Evolutionary conservation across 441 rosid species (phyloP).

Genomic region (Geranium incanum): DNA sequence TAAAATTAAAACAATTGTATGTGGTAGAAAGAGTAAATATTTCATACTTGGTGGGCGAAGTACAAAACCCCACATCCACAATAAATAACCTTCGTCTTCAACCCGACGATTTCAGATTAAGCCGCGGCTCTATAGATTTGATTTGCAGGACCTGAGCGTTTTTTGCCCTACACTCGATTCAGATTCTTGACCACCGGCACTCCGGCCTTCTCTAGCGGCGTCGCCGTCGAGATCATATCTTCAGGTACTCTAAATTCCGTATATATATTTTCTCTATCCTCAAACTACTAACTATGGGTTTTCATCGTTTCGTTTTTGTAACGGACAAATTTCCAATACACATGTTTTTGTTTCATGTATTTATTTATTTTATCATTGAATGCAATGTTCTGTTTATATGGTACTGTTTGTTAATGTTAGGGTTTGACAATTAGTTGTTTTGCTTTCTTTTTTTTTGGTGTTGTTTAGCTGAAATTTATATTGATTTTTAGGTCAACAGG

Average conservation of each 20-base stretch:
- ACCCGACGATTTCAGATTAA: too few relatives aligned
- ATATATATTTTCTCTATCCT: too few relatives aligned
- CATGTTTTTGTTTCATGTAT: background rate
- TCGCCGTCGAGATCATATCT: background rate
- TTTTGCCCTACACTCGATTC: too few relatives aligned
- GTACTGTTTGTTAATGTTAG: background rate
- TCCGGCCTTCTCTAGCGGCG: too few relatives aligned
- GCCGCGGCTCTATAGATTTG: too few relatives aligned
- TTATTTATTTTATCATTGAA: background rate
- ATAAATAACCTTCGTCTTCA: too few relatives aligned
- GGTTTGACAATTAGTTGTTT: background rate
- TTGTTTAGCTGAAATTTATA: background rate
- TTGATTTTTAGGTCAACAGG: background rate
- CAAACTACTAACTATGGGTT: background rate
- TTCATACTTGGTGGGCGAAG: too few relatives aligned
- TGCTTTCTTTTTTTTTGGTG: background rate
- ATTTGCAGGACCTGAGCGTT: too few relatives aligned
- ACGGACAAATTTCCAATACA: background rate
- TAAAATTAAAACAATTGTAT: too few relatives aligned
- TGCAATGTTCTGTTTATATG: background rate
- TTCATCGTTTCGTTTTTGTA: background rate
- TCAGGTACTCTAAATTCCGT: background rate
- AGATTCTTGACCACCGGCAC: too few relatives aligned
- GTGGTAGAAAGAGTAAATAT: too few relatives aligned
- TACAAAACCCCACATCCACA: too few relatives aligned